Percentiles rank a stretch among this genome's conserved stretches.
These are phyloP conservation scores for Agaricus sinodeliciosus DNA, from an alignment of 768 basidiomycete genomes.

Conservation along the genomic window DNA sequence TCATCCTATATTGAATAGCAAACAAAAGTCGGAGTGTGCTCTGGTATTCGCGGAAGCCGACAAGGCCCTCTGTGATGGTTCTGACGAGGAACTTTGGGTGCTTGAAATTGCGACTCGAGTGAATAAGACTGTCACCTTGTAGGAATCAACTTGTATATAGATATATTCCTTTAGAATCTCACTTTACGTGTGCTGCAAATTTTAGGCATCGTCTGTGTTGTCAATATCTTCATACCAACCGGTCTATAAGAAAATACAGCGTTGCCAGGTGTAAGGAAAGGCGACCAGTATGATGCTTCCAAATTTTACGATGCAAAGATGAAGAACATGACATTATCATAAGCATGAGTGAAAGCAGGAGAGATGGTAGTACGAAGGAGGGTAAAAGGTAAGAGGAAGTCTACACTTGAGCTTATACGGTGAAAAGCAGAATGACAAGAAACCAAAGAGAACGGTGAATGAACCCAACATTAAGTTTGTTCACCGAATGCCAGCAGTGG, in stretches of 20 bases:
- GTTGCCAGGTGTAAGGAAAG: neutral
- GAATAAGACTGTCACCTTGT: constrained; percentile 50
- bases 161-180: neutral
- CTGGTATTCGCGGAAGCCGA: constrained; percentile 91
- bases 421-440: constrained; percentile 10
- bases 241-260: constrained; percentile 9
- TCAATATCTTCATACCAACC: neutral
- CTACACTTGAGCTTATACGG: constrained; percentile 15
- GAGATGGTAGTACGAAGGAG: constrained; percentile 16
- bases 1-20: constrained; percentile 74
- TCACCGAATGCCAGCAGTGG: constrained; percentile 84
- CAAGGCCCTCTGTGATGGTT: constrained; percentile 92
- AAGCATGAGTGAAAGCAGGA: constrained; percentile 17
- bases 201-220: neutral
- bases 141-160: neutral
- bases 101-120: constrained; percentile 82
- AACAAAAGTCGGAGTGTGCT: constrained; percentile 76
- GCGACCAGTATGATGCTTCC: constrained; percentile 5
- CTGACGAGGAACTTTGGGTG: constrained; percentile 95
- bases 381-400: constrained; percentile 12
- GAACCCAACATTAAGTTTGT: constrained; percentile 13
- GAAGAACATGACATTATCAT: constrained; percentile 21
- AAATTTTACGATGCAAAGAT: constrained; percentile 15
- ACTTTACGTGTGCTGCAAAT: neutral
- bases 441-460: constrained; percentile 2